Percentiles rank a stretch among this genome's conserved stretches.
phyloP scores from a whole-genome alignment of 306 rosid genomes.

The Acacia crassicarpa region DNA sequence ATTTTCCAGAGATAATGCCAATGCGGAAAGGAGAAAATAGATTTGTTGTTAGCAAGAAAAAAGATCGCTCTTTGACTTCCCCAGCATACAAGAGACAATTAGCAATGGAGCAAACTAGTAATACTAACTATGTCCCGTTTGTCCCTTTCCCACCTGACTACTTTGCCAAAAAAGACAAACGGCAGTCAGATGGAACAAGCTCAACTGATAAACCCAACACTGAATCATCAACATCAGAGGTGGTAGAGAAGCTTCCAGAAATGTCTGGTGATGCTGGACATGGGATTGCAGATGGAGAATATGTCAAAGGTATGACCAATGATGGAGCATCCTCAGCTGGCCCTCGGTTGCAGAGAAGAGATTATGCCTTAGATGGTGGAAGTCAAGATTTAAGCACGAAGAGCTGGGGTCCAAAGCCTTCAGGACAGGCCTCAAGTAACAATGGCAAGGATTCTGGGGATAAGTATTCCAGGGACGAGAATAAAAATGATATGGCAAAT shows the following conservation, averaged over 20 bases:
- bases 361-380: slow-evolving; percentile 21
- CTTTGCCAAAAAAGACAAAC: slow-evolving; percentile 69
- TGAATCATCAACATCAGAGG: slow-evolving; percentile 38
- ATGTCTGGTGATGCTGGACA: slow-evolving; percentile 32
- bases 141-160: slow-evolving; percentile 95
- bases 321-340: slow-evolving; percentile 31
- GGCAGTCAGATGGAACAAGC: slow-evolving; percentile 38
- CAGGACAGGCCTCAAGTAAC: slow-evolving; percentile 33
- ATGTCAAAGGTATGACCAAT: slow-evolving; percentile 13
- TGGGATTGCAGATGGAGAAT: slow-evolving; percentile 2
- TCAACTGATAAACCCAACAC: slow-evolving; percentile 23
- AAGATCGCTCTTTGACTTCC: slow-evolving; percentile 83
- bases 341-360: slow-evolving; percentile 11
- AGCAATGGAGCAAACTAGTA: slow-evolving; percentile 72
- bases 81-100: slow-evolving; percentile 77
- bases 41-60: slow-evolving; percentile 87
- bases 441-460: slow-evolving; percentile 17
- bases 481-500: slow-evolving; percentile 25
- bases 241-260: slow-evolving; percentile 34
- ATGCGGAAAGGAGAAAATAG: slow-evolving; percentile 92
- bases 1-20: slow-evolving; percentile 96
- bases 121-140: slow-evolving; percentile 74
- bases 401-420: slow-evolving; percentile 32
- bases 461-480: slow-evolving; percentile 20
- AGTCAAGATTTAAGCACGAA: slow-evolving; percentile 22